These are phyloP conservation scores for Alternaria alternata DNA, from an alignment of 2,329 filamentous ascomycete genomes.

Conservation along the genomic window DNA sequence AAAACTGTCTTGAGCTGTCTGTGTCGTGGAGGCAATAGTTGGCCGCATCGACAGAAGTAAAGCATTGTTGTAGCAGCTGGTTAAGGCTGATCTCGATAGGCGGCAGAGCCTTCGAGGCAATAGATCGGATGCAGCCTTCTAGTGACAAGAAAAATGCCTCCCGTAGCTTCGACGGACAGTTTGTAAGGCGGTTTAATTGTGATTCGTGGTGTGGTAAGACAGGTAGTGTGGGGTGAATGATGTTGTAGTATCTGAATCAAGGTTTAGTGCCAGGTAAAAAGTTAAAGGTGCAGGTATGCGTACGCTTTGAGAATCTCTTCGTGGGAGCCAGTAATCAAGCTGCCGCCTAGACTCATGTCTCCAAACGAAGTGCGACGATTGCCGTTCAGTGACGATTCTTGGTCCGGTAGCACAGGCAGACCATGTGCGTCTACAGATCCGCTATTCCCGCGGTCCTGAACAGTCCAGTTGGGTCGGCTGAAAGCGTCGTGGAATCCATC, in stretches of 20 bases:
- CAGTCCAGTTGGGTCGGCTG: slow-evolving; percentile 44
- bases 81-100: slow-evolving; percentile 34
- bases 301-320: slow-evolving; percentile 48
- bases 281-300: slow-evolving; percentile 4
- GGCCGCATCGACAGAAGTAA: slow-evolving; percentile 40
- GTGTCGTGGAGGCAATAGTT: slow-evolving; percentile 38
- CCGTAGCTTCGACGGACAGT: slow-evolving; percentile 46
- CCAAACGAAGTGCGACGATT: slow-evolving; percentile 46
- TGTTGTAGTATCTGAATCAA: slow-evolving; percentile 43
- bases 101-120: slow-evolving; percentile 39
- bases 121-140: slow-evolving; percentile 45
- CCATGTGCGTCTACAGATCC: slow-evolving; percentile 27
- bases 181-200: slow-evolving; percentile 44
- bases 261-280: slow-evolving; percentile 20
- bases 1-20: slow-evolving; percentile 40
- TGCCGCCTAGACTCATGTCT: slow-evolving; percentile 46
- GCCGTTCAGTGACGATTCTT: slow-evolving; percentile 45
- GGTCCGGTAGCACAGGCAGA: slow-evolving; percentile 33
- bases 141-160: slow-evolving; percentile 48
- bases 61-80: slow-evolving; percentile 41
- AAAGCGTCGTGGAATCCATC: slow-evolving; percentile 47
- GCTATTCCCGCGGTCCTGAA: slow-evolving; percentile 46
- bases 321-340: slow-evolving; percentile 46
- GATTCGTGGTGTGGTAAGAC: slow-evolving; percentile 45
- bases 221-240: slow-evolving; percentile 47